Evolutionary conservation across 2,329 filamentous ascomycete genomes (phyloP).

Genomic region (Phialophora chinensis): DNA sequence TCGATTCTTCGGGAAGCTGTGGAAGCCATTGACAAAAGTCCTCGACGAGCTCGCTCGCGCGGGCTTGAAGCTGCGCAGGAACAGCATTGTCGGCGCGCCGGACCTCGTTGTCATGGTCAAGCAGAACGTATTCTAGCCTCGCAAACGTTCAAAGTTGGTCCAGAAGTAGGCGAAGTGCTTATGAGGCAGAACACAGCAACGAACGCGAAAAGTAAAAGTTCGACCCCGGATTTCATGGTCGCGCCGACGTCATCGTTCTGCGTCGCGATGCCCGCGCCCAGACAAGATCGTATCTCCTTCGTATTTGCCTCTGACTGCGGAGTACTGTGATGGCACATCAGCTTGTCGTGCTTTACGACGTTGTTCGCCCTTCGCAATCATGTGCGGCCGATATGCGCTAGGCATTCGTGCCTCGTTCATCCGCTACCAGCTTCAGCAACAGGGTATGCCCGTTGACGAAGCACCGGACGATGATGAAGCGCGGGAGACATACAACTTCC

Average conservation of each 20-base stretch:
- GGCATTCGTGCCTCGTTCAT: conserved; percentile 75
- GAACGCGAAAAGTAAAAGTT: not conserved
- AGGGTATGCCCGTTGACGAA: conserved; percentile 74
- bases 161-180: not conserved
- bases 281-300: not conserved
- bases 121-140: not conserved
- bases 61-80: conserved; percentile 12
- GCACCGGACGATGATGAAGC: conserved; percentile 72
- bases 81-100: not conserved
- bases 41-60: conserved; percentile 27
- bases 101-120: conserved; percentile 23
- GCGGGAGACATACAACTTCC: conserved; percentile 88
- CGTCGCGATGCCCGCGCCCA: not conserved
- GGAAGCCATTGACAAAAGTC: conserved; percentile 18
- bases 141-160: not conserved
- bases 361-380: conserved; percentile 44
- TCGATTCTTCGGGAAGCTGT: conserved; percentile 10
- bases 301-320: conserved; percentile 3
- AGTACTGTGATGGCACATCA: not conserved
- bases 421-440: conserved; percentile 72
- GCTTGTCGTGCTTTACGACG: not conserved
- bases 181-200: not conserved
- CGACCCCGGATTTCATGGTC: conserved; percentile 12
- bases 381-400: conserved; percentile 73
- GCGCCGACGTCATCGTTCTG: conserved; percentile 19